Conservation (phyloP, 352 stramenopile genomes). For the Phytopythium sindhum region DNA sequence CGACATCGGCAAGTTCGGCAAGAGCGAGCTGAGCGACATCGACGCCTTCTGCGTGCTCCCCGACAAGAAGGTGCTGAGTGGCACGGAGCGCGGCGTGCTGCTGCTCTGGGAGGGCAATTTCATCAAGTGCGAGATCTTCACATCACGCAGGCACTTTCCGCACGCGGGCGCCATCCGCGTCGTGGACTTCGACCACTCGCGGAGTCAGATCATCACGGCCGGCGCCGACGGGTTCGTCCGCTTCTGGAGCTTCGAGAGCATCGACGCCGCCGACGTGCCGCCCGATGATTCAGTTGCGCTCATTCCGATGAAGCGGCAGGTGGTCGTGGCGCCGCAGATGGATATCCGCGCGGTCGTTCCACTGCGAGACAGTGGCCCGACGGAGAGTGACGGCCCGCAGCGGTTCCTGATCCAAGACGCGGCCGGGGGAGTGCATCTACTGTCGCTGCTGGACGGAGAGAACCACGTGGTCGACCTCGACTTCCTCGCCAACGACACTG, state of each 20-base stretch:
- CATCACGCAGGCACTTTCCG: conserved; percentile 54
- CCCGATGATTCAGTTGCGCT: conserved; percentile 77
- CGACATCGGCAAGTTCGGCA: conserved; percentile 95
- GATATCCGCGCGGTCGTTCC: conserved; percentile 71
- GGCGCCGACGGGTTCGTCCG: conserved; percentile 85
- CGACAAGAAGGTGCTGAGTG: conserved; percentile 92
- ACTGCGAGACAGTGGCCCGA: neutral
- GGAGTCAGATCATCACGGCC: conserved; percentile 55
- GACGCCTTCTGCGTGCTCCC: conserved; percentile 92
- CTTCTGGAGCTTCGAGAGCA: conserved; percentile 86
- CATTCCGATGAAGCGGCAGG: conserved; percentile 58
- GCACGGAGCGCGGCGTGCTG: conserved; percentile 81
- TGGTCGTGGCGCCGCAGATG: conserved; percentile 50
- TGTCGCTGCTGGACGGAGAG: conserved; percentile 32
- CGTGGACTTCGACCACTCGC: conserved; percentile 53
- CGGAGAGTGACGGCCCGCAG: conserved; percentile 11
- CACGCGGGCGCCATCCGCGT: conserved; percentile 76
- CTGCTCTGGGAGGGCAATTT: conserved; percentile 95
- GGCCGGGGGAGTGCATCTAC: conserved; percentile 44
- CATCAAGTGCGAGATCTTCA: conserved; percentile 92
- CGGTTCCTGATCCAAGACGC: conserved; percentile 70
- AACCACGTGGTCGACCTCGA: conserved; percentile 42
- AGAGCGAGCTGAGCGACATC: conserved; percentile 92
- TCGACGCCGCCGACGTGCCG: conserved; percentile 85
- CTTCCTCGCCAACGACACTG: conserved; percentile 64